Evolutionary conservation across 2,329 filamentous ascomycete genomes (phyloP), one percentile per base, ranked within the genome.

Genomic region (Fusarium paranaense): DNA sequence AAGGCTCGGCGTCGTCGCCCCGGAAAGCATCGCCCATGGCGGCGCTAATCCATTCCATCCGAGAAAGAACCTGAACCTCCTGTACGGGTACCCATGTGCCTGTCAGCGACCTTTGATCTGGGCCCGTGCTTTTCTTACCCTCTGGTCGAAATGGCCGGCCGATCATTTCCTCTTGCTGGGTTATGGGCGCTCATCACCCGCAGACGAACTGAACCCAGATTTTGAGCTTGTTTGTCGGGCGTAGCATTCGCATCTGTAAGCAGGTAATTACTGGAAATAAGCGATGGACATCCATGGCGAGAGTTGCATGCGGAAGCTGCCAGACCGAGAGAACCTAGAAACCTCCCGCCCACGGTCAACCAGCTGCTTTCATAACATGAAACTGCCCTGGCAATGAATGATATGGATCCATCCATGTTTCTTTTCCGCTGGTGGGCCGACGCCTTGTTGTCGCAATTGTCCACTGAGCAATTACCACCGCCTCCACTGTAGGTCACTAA

Each of bases 141-240:
- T 18, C 2, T 25, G 67, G 58, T 71, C 37, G 67, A 59, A 71
- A 72, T 73, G 67, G 58, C 64, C 52, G 50, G 71, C 56, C 56
- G 71, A 73, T 73, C 71, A 68, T 47, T 73, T 25, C 71, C 71
- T 40, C 18, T 69, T 64, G 18, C n/a, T 30, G 27, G 27, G 52
- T 20, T 54, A 56, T 47, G 50, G 16, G 72, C 52, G 71, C 32
- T 13, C 38, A 73, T 73, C 71, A 73, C 64, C 71, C 71, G 71
- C 57, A 67, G 63, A 64, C 71, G 67, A 74, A 50, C 35, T 65
- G 42, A 73, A 56, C 40, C 38, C 63, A 60, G 67, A 50, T 42
- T 37, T 42, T 13, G 52, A 65, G 71, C 63, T 71, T 71, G 50
- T 68, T 64, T 45, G 62, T 60, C 14, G 8, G 30, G n/a, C n/a